Evolutionary conservation across 352 stramenopile genomes (phyloP).

Genomic region (Phytophthora ramorum): DNA sequence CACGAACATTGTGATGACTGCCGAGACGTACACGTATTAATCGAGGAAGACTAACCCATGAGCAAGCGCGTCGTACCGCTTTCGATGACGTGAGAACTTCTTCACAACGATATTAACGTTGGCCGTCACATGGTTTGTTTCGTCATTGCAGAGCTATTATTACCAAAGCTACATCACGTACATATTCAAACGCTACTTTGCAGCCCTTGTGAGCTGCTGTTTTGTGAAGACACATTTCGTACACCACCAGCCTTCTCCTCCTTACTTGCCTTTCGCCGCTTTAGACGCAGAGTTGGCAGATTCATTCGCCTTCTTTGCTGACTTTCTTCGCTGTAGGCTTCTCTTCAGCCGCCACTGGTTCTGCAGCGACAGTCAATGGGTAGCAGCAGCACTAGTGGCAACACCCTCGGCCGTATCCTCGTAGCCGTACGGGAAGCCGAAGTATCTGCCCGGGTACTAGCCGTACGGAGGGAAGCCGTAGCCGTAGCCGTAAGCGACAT

Average conservation of each 20-base stretch:
- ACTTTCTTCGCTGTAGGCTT: not conserved
- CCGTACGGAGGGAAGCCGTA: not conserved
- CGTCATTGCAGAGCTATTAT: not conserved
- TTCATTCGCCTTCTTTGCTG: not conserved
- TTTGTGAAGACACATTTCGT: not conserved
- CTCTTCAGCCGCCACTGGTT: not conserved
- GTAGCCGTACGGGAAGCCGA: not conserved
- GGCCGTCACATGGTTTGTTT: not conserved
- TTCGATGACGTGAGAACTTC: not conserved
- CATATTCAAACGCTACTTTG: not conserved
- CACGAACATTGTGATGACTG: conserved; percentile 5
- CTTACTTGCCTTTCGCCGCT: not conserved
- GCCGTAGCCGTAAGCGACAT: not conserved
- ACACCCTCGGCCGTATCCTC: not conserved
- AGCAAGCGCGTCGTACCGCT: not conserved
- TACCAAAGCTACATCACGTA: not conserved
- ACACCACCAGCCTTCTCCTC: not conserved
- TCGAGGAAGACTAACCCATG: not conserved
- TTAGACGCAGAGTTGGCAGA: not conserved
- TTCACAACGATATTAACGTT: not conserved
- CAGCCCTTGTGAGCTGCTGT: not conserved
- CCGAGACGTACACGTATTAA: not conserved
- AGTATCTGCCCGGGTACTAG: not conserved
- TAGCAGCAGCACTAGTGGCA: not conserved
- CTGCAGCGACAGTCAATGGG: not conserved